Evolutionary conservation across 2,329 filamentous ascomycete species (phyloP), one percentile per base, ranked within the genome.

Genomic region (Sphaerulina musiva): DNA sequence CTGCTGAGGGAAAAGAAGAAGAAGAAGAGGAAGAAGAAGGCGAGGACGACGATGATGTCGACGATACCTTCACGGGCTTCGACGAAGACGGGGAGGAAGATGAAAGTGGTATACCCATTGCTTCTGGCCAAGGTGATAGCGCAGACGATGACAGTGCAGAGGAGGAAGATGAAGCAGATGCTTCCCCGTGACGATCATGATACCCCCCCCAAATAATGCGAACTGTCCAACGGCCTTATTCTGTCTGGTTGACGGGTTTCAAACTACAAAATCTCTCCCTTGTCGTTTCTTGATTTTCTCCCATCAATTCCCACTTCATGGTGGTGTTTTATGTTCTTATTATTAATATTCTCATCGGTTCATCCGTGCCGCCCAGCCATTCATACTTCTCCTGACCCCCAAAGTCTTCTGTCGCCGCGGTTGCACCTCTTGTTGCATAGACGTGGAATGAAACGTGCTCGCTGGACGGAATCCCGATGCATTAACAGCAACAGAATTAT

Each of bases 381-480:
- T 72, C 70, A 80, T 73, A 49, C 72, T 76, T 50, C 75, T 68
- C 54, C 74, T 70, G 55, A 77, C 70, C 1, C 79, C 79, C 51
- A 80, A 58, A n/a, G 77, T 79, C 62, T 69, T 76, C 62, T 69
- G 76, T 58, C 72, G 72, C 46, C 66, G 69, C 34, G 62, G 49
- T 36, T 49, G 64, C 48, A 69, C 51, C 31, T 29, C 39, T 14
- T 32, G n/a, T 40, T 41, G 66, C 63, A 76, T 69, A 4, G 72
- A 73, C 2, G 74, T 77, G 0, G 66, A 71, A 59, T 77, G 74
- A 20, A 76, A 68, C 0, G 73, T 74, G 4, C 68, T 66, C 1
- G 72, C 73, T 4, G 71, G 67, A 20, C 62, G 66, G 47, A 72
- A 69, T 14, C 11, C 45, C 48, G 52, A 11, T 29, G 26, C 26